Evolutionary conservation across 1,139 yeast species (phyloP).

Genomic region (Chernovozyma sophiae-reginae): DNA sequence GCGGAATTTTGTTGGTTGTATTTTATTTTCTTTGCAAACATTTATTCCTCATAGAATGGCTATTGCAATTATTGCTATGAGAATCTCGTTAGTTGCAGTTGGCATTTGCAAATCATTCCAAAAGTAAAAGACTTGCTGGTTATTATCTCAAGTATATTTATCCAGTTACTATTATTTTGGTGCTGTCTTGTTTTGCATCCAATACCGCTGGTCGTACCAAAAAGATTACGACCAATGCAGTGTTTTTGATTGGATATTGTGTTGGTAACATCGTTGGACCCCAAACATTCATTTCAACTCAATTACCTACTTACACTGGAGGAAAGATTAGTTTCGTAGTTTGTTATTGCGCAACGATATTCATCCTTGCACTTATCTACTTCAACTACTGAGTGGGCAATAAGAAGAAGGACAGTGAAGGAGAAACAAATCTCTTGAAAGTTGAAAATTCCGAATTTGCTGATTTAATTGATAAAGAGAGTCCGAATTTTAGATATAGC

Average conservation of each 20-base stretch:
- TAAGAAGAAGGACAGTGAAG: constrained; percentile 21
- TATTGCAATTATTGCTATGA: constrained; percentile 40
- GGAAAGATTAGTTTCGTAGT: constrained; percentile 41
- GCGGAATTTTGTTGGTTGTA: constrained; percentile 42
- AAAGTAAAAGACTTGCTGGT: constrained; percentile 44
- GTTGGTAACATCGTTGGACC: constrained; percentile 72
- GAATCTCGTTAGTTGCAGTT: constrained; percentile 42
- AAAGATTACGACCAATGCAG: constrained; percentile 56
- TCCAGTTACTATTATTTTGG: constrained; percentile 44
- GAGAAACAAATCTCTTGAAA: constrained; percentile 8
- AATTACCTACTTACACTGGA: constrained; percentile 50
- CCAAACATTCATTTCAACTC: constrained; percentile 51
- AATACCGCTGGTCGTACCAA: constrained; percentile 74
- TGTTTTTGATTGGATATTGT: constrained; percentile 58
- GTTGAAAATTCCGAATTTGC: constrained; percentile 51
- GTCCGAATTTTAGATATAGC: constrained; percentile 63
- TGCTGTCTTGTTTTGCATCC: constrained; percentile 45
- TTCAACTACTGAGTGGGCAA: constrained; percentile 27
- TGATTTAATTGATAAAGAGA: constrained; percentile 65
- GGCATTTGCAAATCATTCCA: constrained; percentile 37
- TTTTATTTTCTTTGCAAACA: constrained; percentile 20
- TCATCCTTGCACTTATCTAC: constrained; percentile 19
- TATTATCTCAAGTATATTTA: constrained; percentile 19
- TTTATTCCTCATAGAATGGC: constrained; percentile 32
- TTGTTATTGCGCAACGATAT: constrained; percentile 20